Percentiles rank a stretch among this genome's conserved stretches.
phyloP scores from a whole-genome alignment of 805 yeast species.

The Kazachstania taianensis region DNA sequence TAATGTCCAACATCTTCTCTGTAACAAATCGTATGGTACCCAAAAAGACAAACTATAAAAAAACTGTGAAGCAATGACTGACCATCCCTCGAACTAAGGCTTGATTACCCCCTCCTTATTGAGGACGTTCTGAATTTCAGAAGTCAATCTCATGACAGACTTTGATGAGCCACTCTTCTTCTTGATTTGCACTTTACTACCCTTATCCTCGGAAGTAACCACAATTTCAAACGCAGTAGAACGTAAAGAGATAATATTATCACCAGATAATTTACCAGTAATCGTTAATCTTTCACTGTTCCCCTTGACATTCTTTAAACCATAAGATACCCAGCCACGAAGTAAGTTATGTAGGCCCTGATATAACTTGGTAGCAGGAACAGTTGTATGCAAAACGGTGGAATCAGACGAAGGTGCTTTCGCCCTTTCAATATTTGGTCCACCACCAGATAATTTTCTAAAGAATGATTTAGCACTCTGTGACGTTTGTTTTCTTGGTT shows the following conservation, averaged over 20 bases:
- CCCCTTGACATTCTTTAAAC: constrained; percentile 45
- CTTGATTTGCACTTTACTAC: constrained; percentile 47
- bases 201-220: constrained; percentile 36
- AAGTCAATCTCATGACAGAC: constrained; percentile 48
- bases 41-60: too few species aligned
- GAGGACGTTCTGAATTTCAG: constrained; percentile 56
- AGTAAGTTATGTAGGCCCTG: constrained; percentile 55
- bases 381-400: constrained; percentile 18
- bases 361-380: constrained; percentile 43
- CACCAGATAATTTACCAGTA: constrained; percentile 52
- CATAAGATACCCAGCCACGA: constrained; percentile 61
- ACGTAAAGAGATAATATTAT: constrained; percentile 51
- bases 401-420: neutral
- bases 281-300: constrained; percentile 36
- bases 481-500: neutral
- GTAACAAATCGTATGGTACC: too few species aligned
- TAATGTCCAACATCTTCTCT: too few species aligned
- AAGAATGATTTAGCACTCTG: constrained; percentile 22
- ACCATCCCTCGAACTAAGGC: too few species aligned
- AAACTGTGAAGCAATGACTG: too few species aligned
- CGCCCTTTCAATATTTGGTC: constrained; percentile 1
- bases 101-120: constrained; percentile 51
- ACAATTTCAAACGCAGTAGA: constrained; percentile 54
- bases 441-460: constrained; percentile 26
- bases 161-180: constrained; percentile 57